Conservation (phyloP, 345 rosid species). For the Hevea brasiliensis region DNA sequence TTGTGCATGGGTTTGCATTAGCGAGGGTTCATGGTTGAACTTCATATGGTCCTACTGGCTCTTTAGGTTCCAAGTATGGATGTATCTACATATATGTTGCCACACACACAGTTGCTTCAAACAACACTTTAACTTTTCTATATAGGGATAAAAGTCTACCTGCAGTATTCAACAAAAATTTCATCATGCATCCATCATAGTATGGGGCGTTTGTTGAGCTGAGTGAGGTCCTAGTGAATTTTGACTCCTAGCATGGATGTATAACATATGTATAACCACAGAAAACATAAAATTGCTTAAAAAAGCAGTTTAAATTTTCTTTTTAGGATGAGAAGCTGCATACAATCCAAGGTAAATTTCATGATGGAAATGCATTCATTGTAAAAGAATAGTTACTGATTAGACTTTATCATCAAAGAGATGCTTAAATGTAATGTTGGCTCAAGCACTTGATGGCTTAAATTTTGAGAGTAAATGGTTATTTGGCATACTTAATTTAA, state of each 20-base stretch:
- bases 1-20: conserved; percentile 8
- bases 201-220: background rate
- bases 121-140: background rate
- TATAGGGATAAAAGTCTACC: background rate
- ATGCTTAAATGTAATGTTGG: background rate
- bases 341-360: background rate
- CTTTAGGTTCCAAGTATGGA: background rate
- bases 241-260: background rate
- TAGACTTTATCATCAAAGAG: background rate
- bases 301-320: background rate
- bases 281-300: background rate
- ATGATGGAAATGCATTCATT: background rate
- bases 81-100: background rate
- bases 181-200: background rate
- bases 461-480: background rate
- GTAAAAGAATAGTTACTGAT: background rate
- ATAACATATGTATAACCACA: background rate
- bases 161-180: background rate
- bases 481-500: background rate
- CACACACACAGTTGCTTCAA: background rate
- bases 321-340: background rate
- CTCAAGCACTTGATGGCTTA: background rate
- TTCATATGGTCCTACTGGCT: background rate
- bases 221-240: background rate
- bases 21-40: background rate